phyloP scores from a whole-genome alignment of 2,329 filamentous ascomycete species.

The Diaporthe velutina region DNA sequence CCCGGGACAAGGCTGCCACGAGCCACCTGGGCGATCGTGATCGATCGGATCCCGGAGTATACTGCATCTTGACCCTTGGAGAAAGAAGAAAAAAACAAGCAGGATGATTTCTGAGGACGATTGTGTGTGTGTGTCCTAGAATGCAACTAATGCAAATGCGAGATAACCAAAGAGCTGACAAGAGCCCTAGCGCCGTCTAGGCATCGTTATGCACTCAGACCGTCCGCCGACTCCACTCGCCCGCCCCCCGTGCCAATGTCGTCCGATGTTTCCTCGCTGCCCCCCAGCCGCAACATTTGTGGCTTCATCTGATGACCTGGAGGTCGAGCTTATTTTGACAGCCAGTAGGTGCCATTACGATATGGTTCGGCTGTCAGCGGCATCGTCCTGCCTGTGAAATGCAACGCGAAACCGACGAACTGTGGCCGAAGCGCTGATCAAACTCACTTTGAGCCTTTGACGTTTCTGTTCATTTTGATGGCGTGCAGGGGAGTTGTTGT shows the following conservation, averaged over 20 bases:
- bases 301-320: constrained; percentile 12
- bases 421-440: constrained; percentile 25
- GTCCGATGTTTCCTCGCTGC: constrained; percentile 1
- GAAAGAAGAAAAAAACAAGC: neutral
- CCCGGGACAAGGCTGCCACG: constrained; percentile 24
- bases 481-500: neutral
- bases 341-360: constrained; percentile 14
- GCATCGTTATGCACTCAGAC: constrained; percentile 4
- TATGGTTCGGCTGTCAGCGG: constrained; percentile 15
- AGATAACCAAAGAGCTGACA: neutral
- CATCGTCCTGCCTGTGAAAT: constrained; percentile 14
- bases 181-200: neutral
- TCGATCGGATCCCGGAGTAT: constrained; percentile 1
- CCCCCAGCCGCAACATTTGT: constrained; percentile 8
- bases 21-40: neutral
- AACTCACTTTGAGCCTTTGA: neutral
- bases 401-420: constrained; percentile 21
- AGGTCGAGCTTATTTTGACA: constrained; percentile 21
- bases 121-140: neutral
- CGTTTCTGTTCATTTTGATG: neutral
- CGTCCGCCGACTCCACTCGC: neutral
- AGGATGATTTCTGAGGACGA: neutral
- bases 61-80: neutral
- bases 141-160: neutral
- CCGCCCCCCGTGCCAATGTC: neutral